These are phyloP conservation scores for Sporisorium scitamineum DNA, from an alignment of 1,284 basidiomycete species.

Conservation along the genomic window DNA sequence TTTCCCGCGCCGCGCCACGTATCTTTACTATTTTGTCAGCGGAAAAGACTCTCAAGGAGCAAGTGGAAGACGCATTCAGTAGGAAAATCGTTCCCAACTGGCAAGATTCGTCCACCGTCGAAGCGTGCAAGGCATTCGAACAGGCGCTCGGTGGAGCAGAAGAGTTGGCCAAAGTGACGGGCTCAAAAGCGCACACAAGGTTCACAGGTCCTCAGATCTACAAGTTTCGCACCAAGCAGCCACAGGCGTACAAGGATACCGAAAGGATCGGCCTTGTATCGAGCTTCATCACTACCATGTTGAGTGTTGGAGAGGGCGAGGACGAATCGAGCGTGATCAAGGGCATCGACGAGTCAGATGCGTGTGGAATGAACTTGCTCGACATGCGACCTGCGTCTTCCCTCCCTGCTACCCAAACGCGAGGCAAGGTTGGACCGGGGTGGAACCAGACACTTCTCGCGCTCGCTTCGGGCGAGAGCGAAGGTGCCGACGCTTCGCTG, in stretches of 20 bases:
- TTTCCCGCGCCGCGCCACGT: slow-evolving; percentile 76
- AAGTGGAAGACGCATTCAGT: slow-evolving; percentile 77
- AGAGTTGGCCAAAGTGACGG: slow-evolving; percentile 79
- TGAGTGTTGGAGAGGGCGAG: slow-evolving; percentile 72
- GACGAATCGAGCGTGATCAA: slow-evolving; percentile 72
- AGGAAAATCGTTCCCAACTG: slow-evolving; percentile 82
- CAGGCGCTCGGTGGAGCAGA: slow-evolving; percentile 76
- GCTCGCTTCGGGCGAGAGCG: slow-evolving; percentile 71
- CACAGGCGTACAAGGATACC: slow-evolving; percentile 77
- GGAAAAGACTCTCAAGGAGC: slow-evolving; percentile 72
- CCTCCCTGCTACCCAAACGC: slow-evolving; percentile 75
- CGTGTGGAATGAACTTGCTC: slow-evolving; percentile 88
- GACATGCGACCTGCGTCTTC: slow-evolving; percentile 74
- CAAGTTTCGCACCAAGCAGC: slow-evolving; percentile 75
- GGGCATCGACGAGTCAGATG: slow-evolving; percentile 77
- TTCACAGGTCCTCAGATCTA: slow-evolving; percentile 89
- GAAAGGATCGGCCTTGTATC: slow-evolving; percentile 83
- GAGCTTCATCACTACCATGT: slow-evolving; percentile 84
- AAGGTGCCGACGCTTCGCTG: slow-evolving; percentile 31
- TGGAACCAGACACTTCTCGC: slow-evolving; percentile 59
- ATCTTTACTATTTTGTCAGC: slow-evolving; percentile 76
- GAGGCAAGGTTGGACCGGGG: slow-evolving; percentile 38
- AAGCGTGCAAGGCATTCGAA: slow-evolving; percentile 78
- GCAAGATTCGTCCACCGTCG: slow-evolving; percentile 88
- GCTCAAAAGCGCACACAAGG: slow-evolving; percentile 85